Conservation (phyloP, 257 asterid genomes). For the Osmanthus fragrans region DNA sequence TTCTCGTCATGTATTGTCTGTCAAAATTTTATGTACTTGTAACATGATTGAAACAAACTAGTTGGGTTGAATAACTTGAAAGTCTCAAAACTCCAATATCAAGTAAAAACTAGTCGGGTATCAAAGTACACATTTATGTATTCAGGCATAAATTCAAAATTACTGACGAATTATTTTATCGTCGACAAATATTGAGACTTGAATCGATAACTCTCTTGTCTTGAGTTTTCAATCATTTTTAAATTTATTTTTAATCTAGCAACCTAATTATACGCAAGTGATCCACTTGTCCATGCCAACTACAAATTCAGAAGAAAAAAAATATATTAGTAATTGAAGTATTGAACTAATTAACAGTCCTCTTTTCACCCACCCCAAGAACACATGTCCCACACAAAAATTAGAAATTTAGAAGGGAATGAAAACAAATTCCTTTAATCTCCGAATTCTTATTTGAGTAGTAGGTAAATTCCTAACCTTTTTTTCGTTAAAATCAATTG, state of each 20-base stretch:
- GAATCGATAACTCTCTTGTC: no score
- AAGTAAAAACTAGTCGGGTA: no score
- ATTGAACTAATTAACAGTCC: neutral
- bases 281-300: neutral
- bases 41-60: no score
- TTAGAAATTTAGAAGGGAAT: neutral
- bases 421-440: neutral
- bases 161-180: no score
- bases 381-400: neutral
- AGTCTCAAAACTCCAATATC: no score
- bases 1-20: no score
- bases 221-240: neutral
- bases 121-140: no score
- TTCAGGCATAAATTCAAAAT: no score
- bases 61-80: no score
- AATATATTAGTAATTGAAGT: neutral
- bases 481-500: neutral
- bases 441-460: neutral
- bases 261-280: neutral
- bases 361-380: neutral
- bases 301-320: neutral
- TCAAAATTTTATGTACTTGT: no score
- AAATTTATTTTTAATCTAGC: neutral
- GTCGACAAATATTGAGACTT: no score
- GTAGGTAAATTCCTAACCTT: neutral